Evolutionary conservation across 768 basidiomycete genomes (phyloP).

Genomic region (Collybia mongolica): DNA sequence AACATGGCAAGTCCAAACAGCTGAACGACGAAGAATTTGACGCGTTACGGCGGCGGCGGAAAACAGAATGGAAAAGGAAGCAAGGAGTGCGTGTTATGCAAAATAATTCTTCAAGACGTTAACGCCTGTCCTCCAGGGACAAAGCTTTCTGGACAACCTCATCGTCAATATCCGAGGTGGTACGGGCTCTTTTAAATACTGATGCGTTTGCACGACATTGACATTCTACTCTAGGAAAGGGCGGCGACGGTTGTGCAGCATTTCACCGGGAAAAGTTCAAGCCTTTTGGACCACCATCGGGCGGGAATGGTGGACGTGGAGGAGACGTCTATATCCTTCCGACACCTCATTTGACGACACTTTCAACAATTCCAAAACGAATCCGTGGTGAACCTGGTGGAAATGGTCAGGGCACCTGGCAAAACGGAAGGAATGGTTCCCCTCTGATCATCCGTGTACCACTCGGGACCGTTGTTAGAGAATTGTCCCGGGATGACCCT

Average conservation of each 20-base stretch:
- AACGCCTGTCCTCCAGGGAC: constrained; percentile 47
- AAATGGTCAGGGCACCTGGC: constrained; percentile 84
- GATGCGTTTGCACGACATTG: constrained; percentile 1
- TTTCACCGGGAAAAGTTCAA: constrained; percentile 90
- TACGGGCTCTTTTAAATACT: constrained; percentile 23
- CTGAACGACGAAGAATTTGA: constrained; percentile 29
- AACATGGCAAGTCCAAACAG: not conserved
- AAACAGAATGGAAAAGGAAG: constrained; percentile 74
- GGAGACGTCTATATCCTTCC: constrained; percentile 86
- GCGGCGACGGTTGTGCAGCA: constrained; percentile 90
- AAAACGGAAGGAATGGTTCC: constrained; percentile 72
- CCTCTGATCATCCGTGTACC: constrained; percentile 83
- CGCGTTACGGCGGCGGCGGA: constrained; percentile 45
- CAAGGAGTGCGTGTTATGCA: constrained; percentile 52
- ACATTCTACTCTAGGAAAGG: constrained; percentile 55
- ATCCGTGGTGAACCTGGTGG: constrained; percentile 65
- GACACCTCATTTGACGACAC: constrained; percentile 72
- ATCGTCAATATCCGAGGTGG: constrained; percentile 79
- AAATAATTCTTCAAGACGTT: constrained; percentile 8
- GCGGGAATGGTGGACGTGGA: constrained; percentile 89
- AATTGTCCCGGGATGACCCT: constrained; percentile 67
- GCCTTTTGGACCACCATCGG: constrained; percentile 85
- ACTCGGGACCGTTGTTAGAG: constrained; percentile 84
- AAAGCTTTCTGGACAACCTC: constrained; percentile 79
- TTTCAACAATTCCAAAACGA: constrained; percentile 69